These are phyloP conservation scores for Candida buenavistaensis DNA, from an alignment of 1,139 yeast genomes.

Conservation along the genomic window DNA sequence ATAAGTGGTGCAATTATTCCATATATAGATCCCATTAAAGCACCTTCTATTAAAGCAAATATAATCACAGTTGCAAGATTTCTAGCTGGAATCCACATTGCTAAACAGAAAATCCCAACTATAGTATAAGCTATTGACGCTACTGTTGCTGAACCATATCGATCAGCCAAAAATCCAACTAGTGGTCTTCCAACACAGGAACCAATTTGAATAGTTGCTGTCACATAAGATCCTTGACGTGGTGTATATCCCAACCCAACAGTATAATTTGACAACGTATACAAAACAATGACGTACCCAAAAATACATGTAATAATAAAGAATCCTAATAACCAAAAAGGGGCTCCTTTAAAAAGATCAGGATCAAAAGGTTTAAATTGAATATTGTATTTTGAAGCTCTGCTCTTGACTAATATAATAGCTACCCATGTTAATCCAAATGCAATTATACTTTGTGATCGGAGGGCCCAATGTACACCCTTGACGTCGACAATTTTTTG, in stretches of 20 bases:
- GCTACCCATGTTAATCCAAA: slow-evolving; percentile 35
- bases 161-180: slow-evolving; percentile 40
- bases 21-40: slow-evolving; percentile 30
- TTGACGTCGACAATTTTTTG: slow-evolving; percentile 29
- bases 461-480: slow-evolving; percentile 35
- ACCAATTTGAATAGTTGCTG: slow-evolving; percentile 49
- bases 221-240: slow-evolving; percentile 41
- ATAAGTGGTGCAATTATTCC: slow-evolving; percentile 30
- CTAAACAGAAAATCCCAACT: slow-evolving; percentile 28
- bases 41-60: slow-evolving; percentile 27
- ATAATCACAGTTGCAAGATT: slow-evolving; percentile 30
- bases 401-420: slow-evolving; percentile 23
- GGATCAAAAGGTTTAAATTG: slow-evolving; percentile 37
- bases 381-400: slow-evolving; percentile 23
- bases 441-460: slow-evolving; percentile 37
- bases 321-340: slow-evolving; percentile 29
- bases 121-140: slow-evolving; percentile 24
- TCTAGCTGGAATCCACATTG: slow-evolving; percentile 39
- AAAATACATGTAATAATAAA: slow-evolving; percentile 42
- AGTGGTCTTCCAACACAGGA: slow-evolving; percentile 41
- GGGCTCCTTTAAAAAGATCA: slow-evolving; percentile 26
- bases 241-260: slow-evolving; percentile 43
- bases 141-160: slow-evolving; percentile 40
- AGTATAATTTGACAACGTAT: slow-evolving; percentile 47
- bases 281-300: slow-evolving; percentile 47